phyloP scores from a whole-genome alignment of 148 eudicot species.

The Oxyria digyna region DNA sequence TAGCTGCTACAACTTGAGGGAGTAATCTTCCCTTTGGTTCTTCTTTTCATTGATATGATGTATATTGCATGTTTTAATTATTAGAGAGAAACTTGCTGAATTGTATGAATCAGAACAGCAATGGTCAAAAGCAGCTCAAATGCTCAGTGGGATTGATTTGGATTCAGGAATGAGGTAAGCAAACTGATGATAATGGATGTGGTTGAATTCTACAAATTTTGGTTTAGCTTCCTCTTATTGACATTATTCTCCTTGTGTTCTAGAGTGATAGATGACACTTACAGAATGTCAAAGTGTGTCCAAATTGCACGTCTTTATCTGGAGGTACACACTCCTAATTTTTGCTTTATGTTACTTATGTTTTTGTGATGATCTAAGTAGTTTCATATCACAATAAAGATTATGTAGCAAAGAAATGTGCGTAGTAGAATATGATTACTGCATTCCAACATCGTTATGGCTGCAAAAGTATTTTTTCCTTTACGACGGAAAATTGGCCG shows the following conservation, averaged over 20 bases:
- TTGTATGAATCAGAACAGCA: conserved; percentile 85
- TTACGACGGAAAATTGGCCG: background rate
- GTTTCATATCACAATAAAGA: background rate
- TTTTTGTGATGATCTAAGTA: background rate
- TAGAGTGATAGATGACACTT: conserved; percentile 91
- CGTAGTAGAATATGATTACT: too few relatives aligned
- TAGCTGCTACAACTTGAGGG: background rate
- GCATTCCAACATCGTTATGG: background rate
- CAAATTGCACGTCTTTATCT: conserved; percentile 94
- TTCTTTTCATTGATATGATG: background rate
- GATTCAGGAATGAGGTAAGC: conserved; percentile 93
- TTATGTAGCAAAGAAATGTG: background rate
- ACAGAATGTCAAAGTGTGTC: conserved; percentile 87
- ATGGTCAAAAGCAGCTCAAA: conserved; percentile 97
- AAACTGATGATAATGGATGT: background rate
- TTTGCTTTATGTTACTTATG: background rate
- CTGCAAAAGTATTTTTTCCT: background rate
- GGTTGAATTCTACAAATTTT: background rate
- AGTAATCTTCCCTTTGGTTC: background rate
- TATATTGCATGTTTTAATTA: conserved; percentile 52
- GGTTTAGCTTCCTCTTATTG: background rate
- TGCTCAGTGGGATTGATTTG: conserved; percentile 97
- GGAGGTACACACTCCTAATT: conserved; percentile 40
- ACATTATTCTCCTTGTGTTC: conserved; percentile 6
- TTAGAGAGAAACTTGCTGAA: conserved; percentile 90